Evolutionary conservation across 257 asterid species (phyloP).

Genomic region (Buddleja alternifolia): DNA sequence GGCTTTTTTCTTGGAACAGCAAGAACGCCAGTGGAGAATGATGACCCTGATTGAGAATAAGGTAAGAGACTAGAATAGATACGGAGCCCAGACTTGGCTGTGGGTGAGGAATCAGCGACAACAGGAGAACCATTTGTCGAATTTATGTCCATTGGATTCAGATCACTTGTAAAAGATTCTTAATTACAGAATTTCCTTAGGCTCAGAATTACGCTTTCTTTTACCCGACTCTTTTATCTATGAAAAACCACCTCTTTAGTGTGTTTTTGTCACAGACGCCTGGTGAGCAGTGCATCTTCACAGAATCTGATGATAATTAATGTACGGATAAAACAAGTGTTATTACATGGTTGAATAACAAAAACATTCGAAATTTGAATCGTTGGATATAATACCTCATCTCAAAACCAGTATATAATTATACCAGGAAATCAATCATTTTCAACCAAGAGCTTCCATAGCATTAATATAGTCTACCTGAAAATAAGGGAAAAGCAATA

Average conservation of each 20-base stretch:
- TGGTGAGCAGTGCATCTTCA: slow-evolving; percentile 67
- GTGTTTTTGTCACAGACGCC: slow-evolving; percentile 63
- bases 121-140: slow-evolving; percentile 67
- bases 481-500: neutral
- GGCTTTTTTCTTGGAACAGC: slow-evolving; percentile 66
- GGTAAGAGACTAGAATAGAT: slow-evolving; percentile 56
- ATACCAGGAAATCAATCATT: slow-evolving; percentile 33
- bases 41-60: slow-evolving; percentile 55
- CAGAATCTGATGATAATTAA: slow-evolving; percentile 53
- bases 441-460: neutral
- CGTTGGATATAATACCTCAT: slow-evolving; percentile 48
- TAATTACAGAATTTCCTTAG: too few relatives aligned
- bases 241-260: slow-evolving; percentile 80
- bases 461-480: neutral
- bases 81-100: slow-evolving; percentile 69
- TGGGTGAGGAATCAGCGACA: slow-evolving; percentile 65
- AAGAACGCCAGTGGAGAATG: slow-evolving; percentile 46
- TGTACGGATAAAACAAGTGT: too few relatives aligned
- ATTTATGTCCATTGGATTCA: slow-evolving; percentile 62
- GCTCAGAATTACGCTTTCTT: too few relatives aligned
- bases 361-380: neutral
- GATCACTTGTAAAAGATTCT: too few relatives aligned
- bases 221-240: slow-evolving; percentile 79
- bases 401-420: slow-evolving; percentile 41
- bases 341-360: too few relatives aligned